Conservation (phyloP, 1,284 basidiomycete genomes). For the Ustilago nuda region DNA sequence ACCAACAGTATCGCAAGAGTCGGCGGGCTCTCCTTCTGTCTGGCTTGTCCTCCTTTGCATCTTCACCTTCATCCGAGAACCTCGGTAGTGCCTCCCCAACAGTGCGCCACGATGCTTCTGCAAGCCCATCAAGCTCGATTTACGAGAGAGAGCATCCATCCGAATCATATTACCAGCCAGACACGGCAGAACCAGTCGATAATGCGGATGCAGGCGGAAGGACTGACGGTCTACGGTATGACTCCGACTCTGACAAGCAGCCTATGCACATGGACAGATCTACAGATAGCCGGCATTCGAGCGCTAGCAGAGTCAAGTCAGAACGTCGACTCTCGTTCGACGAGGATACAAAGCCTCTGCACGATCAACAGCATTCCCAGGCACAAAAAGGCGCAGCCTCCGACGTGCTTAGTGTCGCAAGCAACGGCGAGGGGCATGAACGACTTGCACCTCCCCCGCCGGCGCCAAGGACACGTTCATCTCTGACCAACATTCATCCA, state of each 20-base stretch:
- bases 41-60: slow-evolving; percentile 39
- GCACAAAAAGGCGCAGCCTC: slow-evolving; percentile 10
- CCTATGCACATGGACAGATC: neutral
- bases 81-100: slow-evolving; percentile 18
- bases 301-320: slow-evolving; percentile 7
- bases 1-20: slow-evolving; percentile 49
- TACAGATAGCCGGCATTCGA: neutral
- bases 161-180: slow-evolving; percentile 37
- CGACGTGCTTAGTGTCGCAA: slow-evolving; percentile 5
- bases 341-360: neutral
- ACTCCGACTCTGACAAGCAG: slow-evolving; percentile 18
- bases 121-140: slow-evolving; percentile 29
- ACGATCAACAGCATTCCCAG: neutral
- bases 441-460: slow-evolving; percentile 12
- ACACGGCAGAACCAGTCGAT: slow-evolving; percentile 33
- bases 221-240: slow-evolving; percentile 19
- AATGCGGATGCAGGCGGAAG: slow-evolving; percentile 24
- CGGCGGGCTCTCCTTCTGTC: slow-evolving; percentile 48
- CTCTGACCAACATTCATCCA: neutral
- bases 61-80: slow-evolving; percentile 37
- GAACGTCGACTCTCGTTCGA: slow-evolving; percentile 3
- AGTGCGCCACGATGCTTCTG: slow-evolving; percentile 23
- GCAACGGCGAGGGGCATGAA: slow-evolving; percentile 4
- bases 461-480: slow-evolving; percentile 12
- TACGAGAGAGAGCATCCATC: slow-evolving; percentile 7